Base-by-base conservation (phyloP, 306 rosid genomes). In the Fragaria ananassa region DNA sequence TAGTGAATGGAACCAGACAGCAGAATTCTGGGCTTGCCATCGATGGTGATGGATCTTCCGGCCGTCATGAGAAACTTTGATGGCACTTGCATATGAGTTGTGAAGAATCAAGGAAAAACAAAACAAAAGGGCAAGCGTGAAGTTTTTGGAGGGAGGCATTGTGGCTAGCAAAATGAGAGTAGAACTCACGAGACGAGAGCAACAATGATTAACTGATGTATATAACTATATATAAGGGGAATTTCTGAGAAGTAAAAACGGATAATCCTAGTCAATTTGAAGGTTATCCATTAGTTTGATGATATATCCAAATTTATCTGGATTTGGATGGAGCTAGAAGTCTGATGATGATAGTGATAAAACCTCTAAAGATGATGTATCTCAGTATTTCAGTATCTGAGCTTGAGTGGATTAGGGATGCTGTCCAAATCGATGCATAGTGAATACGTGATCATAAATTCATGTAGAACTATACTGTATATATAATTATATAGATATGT, bases 41-140 rank as follows among this genome's bases (percentile, higher is more conserved):
- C 61, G 61, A 56, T 56, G 61, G 61, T 56, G 29, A 56, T 56
- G 29, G 61, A 56, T 56, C 61, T n/a, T 56, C 61, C 61, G 21
- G 21, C 61, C 61, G 21, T 56, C 61, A 56, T 56, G 61, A 21
- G 61, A 56, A 56, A 56, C 61, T 21, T n/a, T 9, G 21, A 2
- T 7, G 13, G 27, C 29, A 56, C 9, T 56, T 19, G 61, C 61
- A n/a, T 56, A 56, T 2, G 61, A 56, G 23, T 5, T 51, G 61
- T 21, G 29, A 56, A 56, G 25, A 56, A 56, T 8, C 61, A 56
- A 23, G 10, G 61, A 56, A 56, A 56, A 56, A 21, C 4, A n/a
- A 56, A n/a, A 56, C 29, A 56, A 8, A 8, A 56, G 11, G 29
- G 61, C 29, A 56, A 56, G 21, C 27, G 12, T 21, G 8, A 56